phyloP scores from a whole-genome alignment of 2,329 filamentous ascomycete species.

The Raffaelea deltoideospora region DNA sequence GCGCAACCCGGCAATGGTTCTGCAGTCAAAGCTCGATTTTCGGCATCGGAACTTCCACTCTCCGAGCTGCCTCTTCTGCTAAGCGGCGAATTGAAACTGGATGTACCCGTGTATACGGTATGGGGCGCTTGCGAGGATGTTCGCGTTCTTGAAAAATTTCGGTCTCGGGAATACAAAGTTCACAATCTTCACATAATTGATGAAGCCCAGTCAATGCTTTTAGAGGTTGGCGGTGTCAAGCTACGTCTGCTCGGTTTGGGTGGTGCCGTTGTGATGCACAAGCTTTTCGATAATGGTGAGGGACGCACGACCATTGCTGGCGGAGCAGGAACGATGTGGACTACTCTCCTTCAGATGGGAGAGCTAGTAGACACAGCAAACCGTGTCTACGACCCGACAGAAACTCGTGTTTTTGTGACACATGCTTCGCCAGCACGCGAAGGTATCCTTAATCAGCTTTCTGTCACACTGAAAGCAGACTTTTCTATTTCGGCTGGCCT shows the following conservation, averaged over 20 bases:
- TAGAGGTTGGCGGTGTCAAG: slow-evolving; percentile 93
- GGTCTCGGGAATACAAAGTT: slow-evolving; percentile 95
- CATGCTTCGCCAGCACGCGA: slow-evolving; percentile 94
- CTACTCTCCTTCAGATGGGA: slow-evolving; percentile 92
- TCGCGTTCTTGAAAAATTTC: slow-evolving; percentile 89
- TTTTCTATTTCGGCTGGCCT: slow-evolving; percentile 96
- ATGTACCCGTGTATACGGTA: slow-evolving; percentile 95
- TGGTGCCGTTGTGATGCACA: slow-evolving; percentile 98
- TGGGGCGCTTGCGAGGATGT: slow-evolving; percentile 99
- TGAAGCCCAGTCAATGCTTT: slow-evolving; percentile 86
- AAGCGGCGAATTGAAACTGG: slow-evolving; percentile 74
- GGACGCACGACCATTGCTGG: slow-evolving; percentile 95
- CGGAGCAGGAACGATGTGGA: slow-evolving; percentile 99
- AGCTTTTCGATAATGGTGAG: slow-evolving; percentile 97
- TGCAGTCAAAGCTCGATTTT: slow-evolving; percentile 75
- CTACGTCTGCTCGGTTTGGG: slow-evolving; percentile 84
- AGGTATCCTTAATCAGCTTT: slow-evolving; percentile 92
- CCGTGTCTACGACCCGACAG: slow-evolving; percentile 93
- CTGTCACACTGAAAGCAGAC: slow-evolving; percentile 91
- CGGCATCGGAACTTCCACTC: slow-evolving; percentile 67
- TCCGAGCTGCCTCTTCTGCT: slow-evolving; percentile 87
- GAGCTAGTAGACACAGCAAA: slow-evolving; percentile 96
- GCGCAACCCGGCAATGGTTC: slow-evolving; percentile 46
- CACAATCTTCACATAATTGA: slow-evolving; percentile 97
- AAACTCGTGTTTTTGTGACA: slow-evolving; percentile 92